Base-by-base conservation (phyloP, 2,329 filamentous ascomycete species). In the Sordariomycetes sp. region DNA sequence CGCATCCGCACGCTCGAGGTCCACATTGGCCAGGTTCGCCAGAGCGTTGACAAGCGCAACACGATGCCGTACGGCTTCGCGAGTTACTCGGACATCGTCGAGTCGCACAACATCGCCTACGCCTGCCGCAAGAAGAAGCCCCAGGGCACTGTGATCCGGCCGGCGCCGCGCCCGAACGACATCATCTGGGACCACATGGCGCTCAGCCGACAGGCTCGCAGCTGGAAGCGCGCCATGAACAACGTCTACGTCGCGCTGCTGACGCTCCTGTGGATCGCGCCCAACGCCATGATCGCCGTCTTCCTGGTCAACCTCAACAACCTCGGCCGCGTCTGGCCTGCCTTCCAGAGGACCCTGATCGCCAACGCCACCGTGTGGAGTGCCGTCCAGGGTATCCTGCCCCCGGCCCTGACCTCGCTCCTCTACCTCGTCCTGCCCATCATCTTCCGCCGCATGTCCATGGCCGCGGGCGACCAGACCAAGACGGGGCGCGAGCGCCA, bases 111-210 rank as follows among this genome's bases (percentile, higher is more conserved):
- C 22, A 91, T 96, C 61, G 94, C 92, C 12, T 96, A 88, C 71
- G 81, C 86, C 11, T 83, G 88, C 24, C 88, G 88, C 60, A 89
- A 85, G 54, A 94, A 94, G 75, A 88, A 87, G 64, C 89, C 90
- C 0, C 79, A 89, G 48, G 90, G 90, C 5, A 85, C 90, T 0
- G 88, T 82, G 0, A 83, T 99, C 58, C 79, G 76, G 6, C 79
- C 97, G 16, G 92, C 94, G 1, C 91, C 94, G 2, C 84, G 85
- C 60, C 93, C 94, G 3, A 90, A 89, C 68, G 93, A 97, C 69
- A 82, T 99, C 57, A 96, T 99, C 63, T 99, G 94, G 94, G 87
- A 90, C 69, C 99, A 99, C 66, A 81, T 99, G 75, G 80, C 84
- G 6, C 75, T 97, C 59, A 82, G 79, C 18, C 85, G 85, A 46